Evolutionary conservation across 768 basidiomycete genomes (phyloP).

Genomic region (Suillus americanus): DNA sequence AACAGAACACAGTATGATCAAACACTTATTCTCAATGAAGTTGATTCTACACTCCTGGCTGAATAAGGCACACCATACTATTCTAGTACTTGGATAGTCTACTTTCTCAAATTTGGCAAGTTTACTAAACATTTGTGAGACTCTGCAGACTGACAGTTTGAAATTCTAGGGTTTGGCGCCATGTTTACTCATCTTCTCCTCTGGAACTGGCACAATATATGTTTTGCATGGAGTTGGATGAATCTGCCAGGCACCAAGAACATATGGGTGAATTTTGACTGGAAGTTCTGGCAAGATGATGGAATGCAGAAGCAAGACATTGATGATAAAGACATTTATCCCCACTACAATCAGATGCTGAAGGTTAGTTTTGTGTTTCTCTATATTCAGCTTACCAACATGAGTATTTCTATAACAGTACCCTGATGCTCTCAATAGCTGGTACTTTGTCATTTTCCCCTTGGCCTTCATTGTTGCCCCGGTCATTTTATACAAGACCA

Average conservation of each 20-base stretch:
- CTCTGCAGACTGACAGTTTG: neutral
- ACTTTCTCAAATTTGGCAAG: conserved; percentile 38
- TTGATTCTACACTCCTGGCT: conserved; percentile 39
- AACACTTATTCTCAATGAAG: conserved; percentile 43
- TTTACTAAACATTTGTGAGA: neutral
- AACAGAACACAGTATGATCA: conserved; percentile 51
- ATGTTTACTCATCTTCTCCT: conserved; percentile 48
- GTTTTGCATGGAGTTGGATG: conserved; percentile 42
- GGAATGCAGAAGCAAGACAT: conserved; percentile 35
- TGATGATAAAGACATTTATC: conserved; percentile 37
- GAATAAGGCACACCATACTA: conserved; percentile 40
- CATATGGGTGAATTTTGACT: conserved; percentile 37
- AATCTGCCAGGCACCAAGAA: conserved; percentile 33
- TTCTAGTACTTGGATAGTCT: conserved; percentile 46
- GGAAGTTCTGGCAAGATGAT: conserved; percentile 43
- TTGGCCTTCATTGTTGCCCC: neutral
- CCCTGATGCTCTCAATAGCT: conserved; percentile 22
- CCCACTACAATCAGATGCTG: conserved; percentile 50
- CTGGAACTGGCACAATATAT: conserved; percentile 44
- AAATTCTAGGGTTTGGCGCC: conserved; percentile 38
- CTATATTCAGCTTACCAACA: neutral
- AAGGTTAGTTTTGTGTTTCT: conserved; percentile 32
- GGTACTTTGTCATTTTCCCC: conserved; percentile 21
- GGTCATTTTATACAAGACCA: conserved; percentile 32
- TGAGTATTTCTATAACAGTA: conserved; percentile 13